These are phyloP conservation scores for Polychaeton citri DNA, from an alignment of 2,329 filamentous ascomycete species.

Conservation along the genomic window DNA sequence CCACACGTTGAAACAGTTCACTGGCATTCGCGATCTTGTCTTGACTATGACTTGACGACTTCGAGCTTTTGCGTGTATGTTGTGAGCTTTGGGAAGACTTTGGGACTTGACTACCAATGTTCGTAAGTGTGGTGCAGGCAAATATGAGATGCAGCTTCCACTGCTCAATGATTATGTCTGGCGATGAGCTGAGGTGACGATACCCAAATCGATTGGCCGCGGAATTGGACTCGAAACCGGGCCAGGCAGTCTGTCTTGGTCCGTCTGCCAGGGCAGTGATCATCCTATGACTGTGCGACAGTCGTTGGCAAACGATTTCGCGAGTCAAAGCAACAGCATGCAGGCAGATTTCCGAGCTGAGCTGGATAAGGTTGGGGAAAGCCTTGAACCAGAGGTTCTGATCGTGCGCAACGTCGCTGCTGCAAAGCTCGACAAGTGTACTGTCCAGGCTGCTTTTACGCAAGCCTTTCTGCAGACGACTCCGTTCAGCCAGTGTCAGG, in stretches of 20 bases:
- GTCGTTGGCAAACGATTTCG: conserved; percentile 82
- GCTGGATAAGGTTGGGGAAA: conserved; percentile 85
- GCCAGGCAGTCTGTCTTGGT: conserved; percentile 32
- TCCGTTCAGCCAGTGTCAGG: conserved; percentile 81
- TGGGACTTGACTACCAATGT: conserved; percentile 45
- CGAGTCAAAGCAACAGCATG: conserved; percentile 83
- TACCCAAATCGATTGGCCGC: conserved; percentile 41
- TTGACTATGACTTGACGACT: conserved; percentile 49
- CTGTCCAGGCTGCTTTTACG: conserved; percentile 72
- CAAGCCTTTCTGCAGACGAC: conserved; percentile 78
- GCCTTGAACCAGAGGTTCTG: conserved; percentile 95
- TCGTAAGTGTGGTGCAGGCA: conserved; percentile 87
- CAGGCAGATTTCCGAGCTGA: conserved; percentile 80
- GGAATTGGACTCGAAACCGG: conserved; percentile 26
- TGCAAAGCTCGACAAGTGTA: conserved; percentile 83
- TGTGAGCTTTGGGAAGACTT: conserved; percentile 43
- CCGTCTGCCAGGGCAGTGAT: conserved; percentile 69
- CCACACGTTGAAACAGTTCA: conserved; percentile 80
- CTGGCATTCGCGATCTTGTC: conserved; percentile 78
- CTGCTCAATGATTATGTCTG: conserved; percentile 84
- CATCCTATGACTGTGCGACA: conserved; percentile 82
- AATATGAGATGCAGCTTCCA: conserved; percentile 98
- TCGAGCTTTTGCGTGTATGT: conserved; percentile 71
- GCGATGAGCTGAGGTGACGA: conserved; percentile 51
- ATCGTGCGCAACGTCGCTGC: conserved; percentile 89